A percentile compares a stretch with the other conserved stretches of the same genome.
Conservation (phyloP, 352 stramenopile genomes). For the Pythium dissotocum region DNA sequence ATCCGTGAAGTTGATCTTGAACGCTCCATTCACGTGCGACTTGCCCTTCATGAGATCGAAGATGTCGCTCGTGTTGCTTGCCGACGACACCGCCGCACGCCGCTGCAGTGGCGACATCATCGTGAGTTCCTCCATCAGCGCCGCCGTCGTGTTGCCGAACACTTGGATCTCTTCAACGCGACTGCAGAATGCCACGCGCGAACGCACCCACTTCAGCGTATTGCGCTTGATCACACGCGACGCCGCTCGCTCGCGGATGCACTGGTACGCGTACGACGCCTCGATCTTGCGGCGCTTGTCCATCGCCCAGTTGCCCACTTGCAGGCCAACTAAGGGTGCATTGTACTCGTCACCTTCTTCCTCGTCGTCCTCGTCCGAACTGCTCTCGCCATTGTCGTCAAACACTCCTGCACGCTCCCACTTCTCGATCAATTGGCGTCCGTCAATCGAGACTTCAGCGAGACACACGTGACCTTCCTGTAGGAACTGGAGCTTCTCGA, state of each 20-base stretch:
- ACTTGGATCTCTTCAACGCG: conserved; percentile 62
- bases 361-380: conserved; percentile 28
- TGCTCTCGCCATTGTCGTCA: conserved; percentile 22
- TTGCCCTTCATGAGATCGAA: conserved; percentile 42
- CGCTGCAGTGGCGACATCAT: conserved; percentile 17
- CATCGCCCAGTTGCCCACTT: conserved; percentile 5
- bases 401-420: conserved; percentile 64
- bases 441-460: conserved; percentile 51
- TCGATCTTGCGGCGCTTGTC: conserved; percentile 22
- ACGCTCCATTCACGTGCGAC: conserved; percentile 7
- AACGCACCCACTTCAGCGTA: conserved; percentile 51
- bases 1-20: conserved; percentile 52
- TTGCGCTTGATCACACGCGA: conserved; percentile 64
- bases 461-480: conserved; percentile 61
- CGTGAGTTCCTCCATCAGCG: conserved; percentile 49
- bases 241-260: conserved; percentile 52
- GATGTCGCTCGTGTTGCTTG: conserved; percentile 29
- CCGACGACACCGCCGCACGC: conserved; percentile 8
- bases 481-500: conserved; percentile 58
- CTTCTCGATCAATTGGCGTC: conserved; percentile 42
- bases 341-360: conserved; percentile 4
- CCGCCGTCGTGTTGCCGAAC: conserved; percentile 61
- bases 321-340: background rate
- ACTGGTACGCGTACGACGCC: conserved; percentile 60
- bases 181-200: conserved; percentile 48